Conservation (phyloP, 345 rosid species). For the Triadica sebifera region DNA sequence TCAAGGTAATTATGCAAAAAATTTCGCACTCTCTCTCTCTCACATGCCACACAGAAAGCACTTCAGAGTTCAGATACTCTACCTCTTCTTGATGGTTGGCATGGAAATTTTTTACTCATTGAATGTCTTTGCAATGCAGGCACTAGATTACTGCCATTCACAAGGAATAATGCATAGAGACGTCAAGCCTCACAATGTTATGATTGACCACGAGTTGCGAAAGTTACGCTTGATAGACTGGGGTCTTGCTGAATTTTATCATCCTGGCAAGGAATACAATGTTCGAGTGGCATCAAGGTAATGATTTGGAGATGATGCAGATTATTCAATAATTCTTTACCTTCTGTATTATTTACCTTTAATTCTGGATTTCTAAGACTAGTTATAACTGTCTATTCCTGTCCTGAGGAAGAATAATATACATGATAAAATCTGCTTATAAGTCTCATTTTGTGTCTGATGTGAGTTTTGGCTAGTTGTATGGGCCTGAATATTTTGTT, state of each 20-base stretch:
- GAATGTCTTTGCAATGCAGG: constrained; percentile 40
- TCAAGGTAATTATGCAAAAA: constrained; percentile 48
- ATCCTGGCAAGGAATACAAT: constrained; percentile 75
- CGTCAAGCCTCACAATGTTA: constrained; percentile 86
- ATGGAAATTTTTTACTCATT: background rate
- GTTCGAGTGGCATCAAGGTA: constrained; percentile 89
- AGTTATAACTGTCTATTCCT: background rate
- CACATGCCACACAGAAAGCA: too few relatives aligned
- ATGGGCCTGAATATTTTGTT: background rate
- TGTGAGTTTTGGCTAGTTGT: background rate
- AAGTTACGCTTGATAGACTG: constrained; percentile 80
- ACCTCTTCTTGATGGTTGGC: background rate
- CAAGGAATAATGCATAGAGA: constrained; percentile 94
- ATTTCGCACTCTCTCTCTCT: background rate
- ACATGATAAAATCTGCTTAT: background rate
- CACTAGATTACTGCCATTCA: constrained; percentile 82
- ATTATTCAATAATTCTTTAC: background rate
- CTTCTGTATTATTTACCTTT: too few relatives aligned
- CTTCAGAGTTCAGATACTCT: background rate
- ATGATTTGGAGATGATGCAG: background rate
- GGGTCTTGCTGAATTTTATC: constrained; percentile 93
- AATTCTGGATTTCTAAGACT: background rate
- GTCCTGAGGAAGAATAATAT: background rate
- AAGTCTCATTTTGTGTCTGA: background rate
- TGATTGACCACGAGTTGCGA: constrained; percentile 79